phyloP scores from a whole-genome alignment of 108 stramenopile genomes.

The Nitzschia palea region DNA sequence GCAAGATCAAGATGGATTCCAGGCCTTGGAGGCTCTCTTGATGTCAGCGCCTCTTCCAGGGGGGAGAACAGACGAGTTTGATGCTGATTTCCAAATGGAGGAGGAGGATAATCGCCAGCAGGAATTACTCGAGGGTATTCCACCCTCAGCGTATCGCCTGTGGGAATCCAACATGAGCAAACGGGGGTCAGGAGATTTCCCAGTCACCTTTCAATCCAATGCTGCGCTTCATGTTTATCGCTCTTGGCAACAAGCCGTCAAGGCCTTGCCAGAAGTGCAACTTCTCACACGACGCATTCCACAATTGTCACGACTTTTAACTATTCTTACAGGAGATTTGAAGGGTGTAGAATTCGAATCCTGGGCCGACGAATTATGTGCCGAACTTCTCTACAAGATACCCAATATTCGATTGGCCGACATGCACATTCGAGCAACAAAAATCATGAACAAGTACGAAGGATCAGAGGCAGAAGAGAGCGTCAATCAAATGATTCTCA shows the following conservation, averaged over 20 bases:
- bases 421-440: slow-evolving; percentile 49
- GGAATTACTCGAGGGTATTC: slow-evolving; percentile 34
- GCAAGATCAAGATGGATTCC: slow-evolving; percentile 62
- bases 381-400: slow-evolving; percentile 64
- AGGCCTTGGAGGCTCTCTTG: slow-evolving; percentile 51
- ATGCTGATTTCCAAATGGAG: slow-evolving; percentile 27
- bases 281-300: slow-evolving; percentile 43
- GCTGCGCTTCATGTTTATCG: slow-evolving; percentile 47
- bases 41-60: slow-evolving; percentile 78
- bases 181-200: slow-evolving; percentile 26
- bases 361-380: slow-evolving; percentile 67
- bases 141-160: slow-evolving; percentile 44
- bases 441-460: slow-evolving; percentile 45
- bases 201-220: slow-evolving; percentile 45
- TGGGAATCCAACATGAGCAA: slow-evolving; percentile 56
- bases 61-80: slow-evolving; percentile 56
- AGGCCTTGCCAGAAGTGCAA: slow-evolving; percentile 8
- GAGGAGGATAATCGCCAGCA: slow-evolving; percentile 13
- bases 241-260: slow-evolving; percentile 54
- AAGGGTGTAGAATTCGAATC: slow-evolving; percentile 27
- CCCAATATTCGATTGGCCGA: slow-evolving; percentile 59
- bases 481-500: slow-evolving; percentile 48
- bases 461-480: background rate
- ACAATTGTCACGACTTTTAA: slow-evolving; percentile 29
- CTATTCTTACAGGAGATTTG: slow-evolving; percentile 42